Evolutionary conservation across 129 eudicot species (phyloP).

Genomic region (Flaveria linearis): DNA sequence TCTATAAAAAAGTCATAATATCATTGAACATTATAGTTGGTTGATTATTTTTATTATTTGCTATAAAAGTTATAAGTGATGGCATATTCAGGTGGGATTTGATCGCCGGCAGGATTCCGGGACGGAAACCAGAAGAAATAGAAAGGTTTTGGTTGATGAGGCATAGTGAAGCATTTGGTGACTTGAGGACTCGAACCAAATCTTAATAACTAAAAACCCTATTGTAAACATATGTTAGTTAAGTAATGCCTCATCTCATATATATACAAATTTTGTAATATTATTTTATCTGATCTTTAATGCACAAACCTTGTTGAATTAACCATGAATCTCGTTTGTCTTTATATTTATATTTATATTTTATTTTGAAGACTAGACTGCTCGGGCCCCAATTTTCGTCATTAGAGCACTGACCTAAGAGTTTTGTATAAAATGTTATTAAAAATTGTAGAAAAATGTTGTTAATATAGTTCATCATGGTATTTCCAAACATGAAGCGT

Average conservation of each 20-base stretch:
- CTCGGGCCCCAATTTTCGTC: no score
- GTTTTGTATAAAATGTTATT: no score
- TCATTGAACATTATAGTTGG: not conserved
- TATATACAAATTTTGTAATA: not conserved
- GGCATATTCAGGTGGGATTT: slow-evolving; percentile 54
- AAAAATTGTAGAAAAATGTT: no score
- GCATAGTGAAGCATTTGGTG: slow-evolving; percentile 36
- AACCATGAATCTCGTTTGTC: not conserved
- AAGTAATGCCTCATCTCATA: not conserved
- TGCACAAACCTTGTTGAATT: not conserved
- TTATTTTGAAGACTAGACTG: no score
- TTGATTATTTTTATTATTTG: not conserved
- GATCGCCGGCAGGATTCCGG: slow-evolving; percentile 79
- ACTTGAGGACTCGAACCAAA: slow-evolving; percentile 9
- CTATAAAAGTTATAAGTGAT: not conserved
- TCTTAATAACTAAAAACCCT: not conserved
- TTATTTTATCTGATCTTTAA: no score
- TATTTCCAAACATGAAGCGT: no score
- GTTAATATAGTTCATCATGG: no score
- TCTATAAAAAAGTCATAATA: no score
- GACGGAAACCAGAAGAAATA: slow-evolving; percentile 71
- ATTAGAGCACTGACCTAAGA: no score
- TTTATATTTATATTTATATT: no score
- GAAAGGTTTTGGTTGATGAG: slow-evolving; percentile 78
- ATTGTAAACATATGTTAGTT: not conserved